Conservation (phyloP, 768 basidiomycete species). For the Thelephora aurantiotincta region DNA sequence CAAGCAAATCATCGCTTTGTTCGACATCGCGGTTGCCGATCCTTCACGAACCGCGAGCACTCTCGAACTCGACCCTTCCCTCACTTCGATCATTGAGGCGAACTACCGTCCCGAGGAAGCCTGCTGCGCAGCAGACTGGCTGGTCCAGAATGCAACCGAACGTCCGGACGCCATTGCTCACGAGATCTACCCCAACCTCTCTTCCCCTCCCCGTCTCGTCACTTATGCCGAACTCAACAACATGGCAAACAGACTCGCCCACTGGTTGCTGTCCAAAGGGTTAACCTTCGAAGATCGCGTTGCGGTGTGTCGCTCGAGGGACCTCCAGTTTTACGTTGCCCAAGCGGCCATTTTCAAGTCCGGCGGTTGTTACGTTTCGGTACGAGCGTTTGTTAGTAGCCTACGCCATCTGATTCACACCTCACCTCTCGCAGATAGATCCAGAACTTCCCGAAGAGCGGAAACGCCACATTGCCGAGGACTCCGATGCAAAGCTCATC, state of each 20-base stretch:
- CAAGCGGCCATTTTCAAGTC: conserved; percentile 31
- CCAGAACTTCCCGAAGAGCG: conserved; percentile 33
- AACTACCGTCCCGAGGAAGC: too few relatives aligned
- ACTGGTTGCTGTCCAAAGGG: conserved; percentile 24
- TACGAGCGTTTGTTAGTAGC: conserved; percentile 12
- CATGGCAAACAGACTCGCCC: conserved; percentile 26
- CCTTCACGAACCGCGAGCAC: too few relatives aligned
- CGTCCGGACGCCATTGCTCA: too few relatives aligned
- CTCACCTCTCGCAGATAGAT: conserved; percentile 26
- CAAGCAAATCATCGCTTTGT: too few relatives aligned
- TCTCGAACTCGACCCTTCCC: too few relatives aligned
- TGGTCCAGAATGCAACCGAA: too few relatives aligned
- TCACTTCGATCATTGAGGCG: too few relatives aligned
- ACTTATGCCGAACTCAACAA: conserved; percentile 23
- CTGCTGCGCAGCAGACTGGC: too few relatives aligned
- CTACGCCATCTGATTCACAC: background rate
- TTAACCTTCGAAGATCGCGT: conserved; percentile 26
- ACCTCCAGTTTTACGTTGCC: conserved; percentile 26
- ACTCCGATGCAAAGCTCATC: conserved; percentile 28
- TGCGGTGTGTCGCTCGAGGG: conserved; percentile 30
- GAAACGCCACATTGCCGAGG: conserved; percentile 28
- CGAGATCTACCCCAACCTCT: too few relatives aligned
- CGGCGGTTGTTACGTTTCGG: conserved; percentile 39
- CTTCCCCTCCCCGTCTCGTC: background rate
- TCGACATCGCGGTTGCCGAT: too few relatives aligned